Evolutionary conservation across 2,329 filamentous ascomycete species (phyloP).

Genomic region (Apiospora malaysiana): DNA sequence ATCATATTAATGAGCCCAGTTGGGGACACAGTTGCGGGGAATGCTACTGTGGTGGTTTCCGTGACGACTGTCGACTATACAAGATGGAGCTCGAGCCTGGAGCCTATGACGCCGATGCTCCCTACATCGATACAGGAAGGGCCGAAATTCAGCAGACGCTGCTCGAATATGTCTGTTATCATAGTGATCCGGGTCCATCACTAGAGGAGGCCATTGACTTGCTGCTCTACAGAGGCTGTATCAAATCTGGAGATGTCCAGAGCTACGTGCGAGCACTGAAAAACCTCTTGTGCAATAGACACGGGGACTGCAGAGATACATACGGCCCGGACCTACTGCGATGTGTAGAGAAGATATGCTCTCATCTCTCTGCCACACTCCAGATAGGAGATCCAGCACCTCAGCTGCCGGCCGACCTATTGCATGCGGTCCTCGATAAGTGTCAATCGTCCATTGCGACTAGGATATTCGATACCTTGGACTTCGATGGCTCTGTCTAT

Average conservation of each 20-base stretch:
- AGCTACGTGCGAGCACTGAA: neutral
- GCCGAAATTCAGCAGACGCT: neutral
- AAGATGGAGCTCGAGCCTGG: neutral
- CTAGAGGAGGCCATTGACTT: neutral
- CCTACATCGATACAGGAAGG: neutral
- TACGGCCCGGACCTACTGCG: neutral
- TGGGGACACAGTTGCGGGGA: too few relatives aligned
- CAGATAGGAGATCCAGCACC: neutral
- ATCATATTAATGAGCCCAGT: too few relatives aligned
- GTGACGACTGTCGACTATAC: neutral
- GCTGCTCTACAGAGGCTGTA: neutral
- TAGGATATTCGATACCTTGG: neutral
- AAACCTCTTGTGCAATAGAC: neutral
- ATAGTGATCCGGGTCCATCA: neutral
- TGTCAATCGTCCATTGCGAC: neutral
- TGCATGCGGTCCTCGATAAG: neutral
- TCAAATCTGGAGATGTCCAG: neutral
- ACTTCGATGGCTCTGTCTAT: neutral
- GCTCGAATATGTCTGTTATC: neutral
- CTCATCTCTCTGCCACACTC: neutral
- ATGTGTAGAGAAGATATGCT: neutral
- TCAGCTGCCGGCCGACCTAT: neutral
- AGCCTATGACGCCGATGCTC: neutral
- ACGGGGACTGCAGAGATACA: too few relatives aligned
- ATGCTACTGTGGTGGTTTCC: neutral